Evolutionary conservation across 2,329 filamentous ascomycete genomes (phyloP), one percentile per base, ranked within the genome.

Genomic region (Bipolaris sorokiniana): DNA sequence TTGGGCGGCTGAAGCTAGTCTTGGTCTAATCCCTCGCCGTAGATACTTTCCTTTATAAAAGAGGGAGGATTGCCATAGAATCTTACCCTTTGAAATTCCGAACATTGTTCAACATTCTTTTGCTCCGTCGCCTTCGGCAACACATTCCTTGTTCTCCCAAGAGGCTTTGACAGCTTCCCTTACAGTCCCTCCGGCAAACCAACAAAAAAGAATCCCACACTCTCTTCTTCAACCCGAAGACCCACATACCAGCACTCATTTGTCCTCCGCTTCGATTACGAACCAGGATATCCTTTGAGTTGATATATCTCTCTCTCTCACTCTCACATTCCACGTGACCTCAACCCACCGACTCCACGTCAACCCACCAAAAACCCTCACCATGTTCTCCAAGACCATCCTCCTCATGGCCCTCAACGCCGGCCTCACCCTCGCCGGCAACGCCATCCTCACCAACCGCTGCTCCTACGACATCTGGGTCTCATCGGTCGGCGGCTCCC

Each of bases 381-480:
- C 7, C 10, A 69, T 70, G 66, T 54, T 67, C 40, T 53, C 62
- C 54, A 70, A 65, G 49, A 44, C 47, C 36, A 46, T 61, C 38
- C 23, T 67, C 51, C 37, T 58, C 44, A 40, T 56, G 33, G 63
- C 62, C 22, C 42, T 66, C 48, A 62, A 69, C 58, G 62, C 60
- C 22, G 54, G 59, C 37, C 55, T 68, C 42, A 59, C 57, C 34
- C 36, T 56, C 20, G 66, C 67, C 26, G 65, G 69, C 36, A 69
- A 68, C 28, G 65, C 64, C 37, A 54, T 69, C 45, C 47, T 71
- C 49, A 58, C 55, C 55, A 71, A 71, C 57, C 64, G 59, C 48
- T 71, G 69, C 50, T 13, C 49, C 26, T 67, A 68, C 56, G 69
- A 71, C 54, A 55, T 71, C 45, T 71, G 65, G 65, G 51, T 70